Base-by-base conservation (phyloP, 78 protist species). In the Andalucia godoyi region DNA sequence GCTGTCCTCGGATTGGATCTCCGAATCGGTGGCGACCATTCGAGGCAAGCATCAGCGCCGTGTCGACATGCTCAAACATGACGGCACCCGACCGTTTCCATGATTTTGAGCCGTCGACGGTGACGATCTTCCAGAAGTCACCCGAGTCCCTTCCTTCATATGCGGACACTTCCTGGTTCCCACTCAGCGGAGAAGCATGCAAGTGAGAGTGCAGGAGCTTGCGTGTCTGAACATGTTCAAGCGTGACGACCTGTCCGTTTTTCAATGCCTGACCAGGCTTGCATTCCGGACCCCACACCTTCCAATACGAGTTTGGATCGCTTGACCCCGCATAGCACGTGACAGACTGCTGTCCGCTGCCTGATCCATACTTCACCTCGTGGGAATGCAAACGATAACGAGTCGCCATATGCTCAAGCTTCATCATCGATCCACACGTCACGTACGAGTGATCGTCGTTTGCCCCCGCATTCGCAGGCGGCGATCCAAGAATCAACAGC, bases 281-380 rank as follows among this genome's bases (percentile, higher is more conserved):
- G 13, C 71, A 62, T 6, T 32, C 40, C 29, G 46, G 33, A 8
- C 57, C 71, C 8, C 57, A 53, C 32, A 74, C 63, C 9, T 7
- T 6, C 79, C 79, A 74, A 4, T 52, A 53, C n/a, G 76, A 70
- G 60, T 74, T 74, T 30, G 75, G 52, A 23, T 74, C 79, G 43
- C 52, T 53, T 4, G 54, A 4, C 3, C 7, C 9, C 42, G 79
- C 76, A 10, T 36, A 74, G 23, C 66, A 6, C n/a, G 79, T 74
- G 36, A 74, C 79, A 4, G 67, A 54, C 27, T 74, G 79, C 50
- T 58, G 74, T 4, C 76, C 72, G 69, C 67, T 57, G 21, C 78
- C 78, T 8, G 73, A 17, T 64, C 78, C 78, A 50, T 71, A 71
- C 12, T 57, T 36, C n/a, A 71, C 34, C 23, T 69, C 30, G 41